Percentiles rank a stretch among this genome's conserved stretches.
Evolutionary conservation across 169 alveolate species (phyloP).

Genomic region (Eimeria acervulina): DNA sequence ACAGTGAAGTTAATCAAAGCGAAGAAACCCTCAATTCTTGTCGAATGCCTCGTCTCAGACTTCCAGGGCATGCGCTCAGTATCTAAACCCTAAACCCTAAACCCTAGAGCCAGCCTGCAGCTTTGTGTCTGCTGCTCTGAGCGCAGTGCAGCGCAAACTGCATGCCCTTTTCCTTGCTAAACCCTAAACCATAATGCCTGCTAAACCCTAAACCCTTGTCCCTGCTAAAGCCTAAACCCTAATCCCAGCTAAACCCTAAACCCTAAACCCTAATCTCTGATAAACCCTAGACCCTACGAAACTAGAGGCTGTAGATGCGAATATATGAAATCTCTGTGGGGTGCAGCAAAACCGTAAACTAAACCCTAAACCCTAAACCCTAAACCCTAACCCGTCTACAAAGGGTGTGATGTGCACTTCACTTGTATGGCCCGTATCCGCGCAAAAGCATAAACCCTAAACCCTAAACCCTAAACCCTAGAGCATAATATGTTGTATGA

Average conservation of each 20-base stretch:
- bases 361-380: conserved; percentile 29
- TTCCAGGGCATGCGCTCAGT: conserved; percentile 84
- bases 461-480: too few relatives aligned
- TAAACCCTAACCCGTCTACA: not conserved
- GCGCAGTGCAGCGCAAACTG: too few relatives aligned
- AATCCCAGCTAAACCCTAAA: too few relatives aligned
- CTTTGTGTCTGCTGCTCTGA: too few relatives aligned
- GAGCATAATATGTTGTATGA: too few relatives aligned
- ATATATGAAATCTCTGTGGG: too few relatives aligned
- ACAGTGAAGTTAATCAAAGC: conserved; percentile 86
- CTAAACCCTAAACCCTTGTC: conserved; percentile 16
- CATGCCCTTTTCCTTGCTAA: not conserved
- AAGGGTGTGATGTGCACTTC: too few relatives aligned
- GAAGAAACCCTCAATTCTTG: conserved; percentile 85
- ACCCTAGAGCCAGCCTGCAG: not conserved
- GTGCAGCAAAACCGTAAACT: not conserved
- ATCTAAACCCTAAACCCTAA: conserved; percentile 38
- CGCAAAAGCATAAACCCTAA: too few relatives aligned
- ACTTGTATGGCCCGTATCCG: too few relatives aligned
- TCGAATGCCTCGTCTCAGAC: conserved; percentile 89
- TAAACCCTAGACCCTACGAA: too few relatives aligned
- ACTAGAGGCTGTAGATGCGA: too few relatives aligned
- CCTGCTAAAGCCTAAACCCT: not conserved
- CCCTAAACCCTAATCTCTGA: too few relatives aligned
- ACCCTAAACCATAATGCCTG: not conserved